Percentiles rank a stretch among this genome's conserved stretches.
Evolutionary conservation across 1,284 basidiomycete species (phyloP).

Genomic region (Ustilago crameri): DNA sequence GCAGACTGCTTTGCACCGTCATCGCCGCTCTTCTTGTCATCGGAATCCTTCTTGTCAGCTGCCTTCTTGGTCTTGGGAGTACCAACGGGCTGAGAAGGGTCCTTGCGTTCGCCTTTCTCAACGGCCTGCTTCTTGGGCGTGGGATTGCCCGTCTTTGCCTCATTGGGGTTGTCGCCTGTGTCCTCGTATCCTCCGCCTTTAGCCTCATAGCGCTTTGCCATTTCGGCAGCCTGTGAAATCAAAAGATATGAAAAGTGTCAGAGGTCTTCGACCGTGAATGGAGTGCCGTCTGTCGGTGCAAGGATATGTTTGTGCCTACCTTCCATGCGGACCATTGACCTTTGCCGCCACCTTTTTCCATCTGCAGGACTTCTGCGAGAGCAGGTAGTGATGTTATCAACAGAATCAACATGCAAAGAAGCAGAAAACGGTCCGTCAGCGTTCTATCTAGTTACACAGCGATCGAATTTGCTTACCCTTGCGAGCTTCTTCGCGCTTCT

Average conservation of each 20-base stretch:
- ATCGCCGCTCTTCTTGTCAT: constrained; percentile 6
- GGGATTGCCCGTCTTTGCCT: constrained; percentile 69
- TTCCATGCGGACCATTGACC: constrained; percentile 70
- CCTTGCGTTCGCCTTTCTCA: constrained; percentile 45
- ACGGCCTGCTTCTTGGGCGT: constrained; percentile 66
- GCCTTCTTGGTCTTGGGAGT: constrained; percentile 25
- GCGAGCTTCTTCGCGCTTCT: constrained; percentile 69
- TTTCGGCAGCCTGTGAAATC: constrained; percentile 56
- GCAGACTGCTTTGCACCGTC: constrained; percentile 11
- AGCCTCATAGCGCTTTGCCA: constrained; percentile 70
- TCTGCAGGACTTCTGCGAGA: constrained; percentile 50
- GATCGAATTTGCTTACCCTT: constrained; percentile 44
- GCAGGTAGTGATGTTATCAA: background rate
- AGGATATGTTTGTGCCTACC: constrained; percentile 4
- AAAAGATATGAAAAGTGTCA: background rate
- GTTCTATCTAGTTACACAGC: too few species aligned
- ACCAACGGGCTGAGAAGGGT: constrained; percentile 32
- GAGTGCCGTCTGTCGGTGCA: too few species aligned
- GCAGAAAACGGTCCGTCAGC: too few species aligned
- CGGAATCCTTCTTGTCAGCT: constrained; percentile 7
- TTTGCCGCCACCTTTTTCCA: constrained; percentile 69
- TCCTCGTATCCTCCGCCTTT: constrained; percentile 70
- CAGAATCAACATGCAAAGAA: background rate
- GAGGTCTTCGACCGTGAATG: background rate
- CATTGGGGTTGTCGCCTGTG: constrained; percentile 69